These are phyloP conservation scores for Nannochloropsis oceanica DNA, from an alignment of 108 stramenopile species.

Conservation along the genomic window DNA sequence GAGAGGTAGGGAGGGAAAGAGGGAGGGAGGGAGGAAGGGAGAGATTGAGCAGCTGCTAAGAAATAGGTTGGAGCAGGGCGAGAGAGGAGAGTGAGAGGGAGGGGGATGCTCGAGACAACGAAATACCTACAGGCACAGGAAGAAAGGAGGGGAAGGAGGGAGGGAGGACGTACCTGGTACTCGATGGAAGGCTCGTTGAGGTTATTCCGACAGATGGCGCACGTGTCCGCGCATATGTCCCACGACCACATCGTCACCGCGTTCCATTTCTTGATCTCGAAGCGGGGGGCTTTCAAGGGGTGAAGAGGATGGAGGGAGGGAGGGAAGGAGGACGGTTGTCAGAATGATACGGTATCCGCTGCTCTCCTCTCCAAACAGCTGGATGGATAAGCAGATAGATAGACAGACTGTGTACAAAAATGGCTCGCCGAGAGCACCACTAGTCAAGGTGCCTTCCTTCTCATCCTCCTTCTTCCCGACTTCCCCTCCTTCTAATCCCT, in stretches of 20 bases:
- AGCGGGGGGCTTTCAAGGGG: slow-evolving; percentile 22
- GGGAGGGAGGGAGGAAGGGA: not conserved
- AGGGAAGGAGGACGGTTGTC: not conserved
- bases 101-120: not conserved
- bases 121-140: not conserved
- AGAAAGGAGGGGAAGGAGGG: not conserved
- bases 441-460: not conserved
- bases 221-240: slow-evolving; percentile 98
- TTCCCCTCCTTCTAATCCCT: not conserved
- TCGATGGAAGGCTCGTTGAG: slow-evolving; percentile 97
- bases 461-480: not conserved
- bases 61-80: not conserved
- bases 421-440: no score
- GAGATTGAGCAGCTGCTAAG: not conserved
- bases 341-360: not conserved
- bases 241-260: slow-evolving; percentile 97
- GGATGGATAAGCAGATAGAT: not conserved
- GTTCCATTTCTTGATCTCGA: slow-evolving; percentile 71
- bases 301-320: not conserved
- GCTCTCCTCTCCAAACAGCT: not conserved
- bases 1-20: not conserved
- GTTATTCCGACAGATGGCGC: slow-evolving; percentile 97
- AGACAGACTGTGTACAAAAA: no score
- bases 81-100: not conserved
- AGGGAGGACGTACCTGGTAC: slow-evolving; percentile 55